Evolutionary conservation across 1,139 yeast genomes (phyloP).

Genomic region (Candida gigantensis): DNA sequence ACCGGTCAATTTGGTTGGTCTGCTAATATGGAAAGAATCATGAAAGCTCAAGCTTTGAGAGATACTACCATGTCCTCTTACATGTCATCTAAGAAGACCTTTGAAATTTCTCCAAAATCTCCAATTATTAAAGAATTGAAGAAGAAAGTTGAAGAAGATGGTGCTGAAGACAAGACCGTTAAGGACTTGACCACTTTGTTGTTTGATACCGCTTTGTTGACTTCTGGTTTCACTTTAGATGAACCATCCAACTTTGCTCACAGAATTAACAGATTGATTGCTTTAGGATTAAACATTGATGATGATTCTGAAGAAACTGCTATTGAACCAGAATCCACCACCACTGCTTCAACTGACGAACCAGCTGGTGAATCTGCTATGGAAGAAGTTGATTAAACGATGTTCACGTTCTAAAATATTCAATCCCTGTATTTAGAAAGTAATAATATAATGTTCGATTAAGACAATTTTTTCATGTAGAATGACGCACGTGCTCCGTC

Average conservation of each 20-base stretch:
- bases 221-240: slow-evolving; percentile 98
- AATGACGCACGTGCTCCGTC: too few relatives aligned
- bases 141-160: slow-evolving; percentile 94
- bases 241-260: slow-evolving; percentile 97
- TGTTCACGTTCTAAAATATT: neutral
- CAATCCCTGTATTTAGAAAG: slow-evolving; percentile 1
- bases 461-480: neutral
- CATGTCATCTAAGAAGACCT: slow-evolving; percentile 99
- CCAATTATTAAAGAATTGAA: slow-evolving; percentile 93
- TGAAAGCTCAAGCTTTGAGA: slow-evolving; percentile 99
- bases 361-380: slow-evolving; percentile 87
- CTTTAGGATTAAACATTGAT: slow-evolving; percentile 97
- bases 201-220: slow-evolving; percentile 96
- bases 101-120: slow-evolving; percentile 97
- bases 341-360: slow-evolving; percentile 59
- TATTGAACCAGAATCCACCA: slow-evolving; percentile 51
- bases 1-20: slow-evolving; percentile 99
- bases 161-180: slow-evolving; percentile 97
- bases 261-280: slow-evolving; percentile 97
- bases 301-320: slow-evolving; percentile 65
- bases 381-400: slow-evolving; percentile 96
- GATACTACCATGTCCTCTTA: slow-evolving; percentile 98
- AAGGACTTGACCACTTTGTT: slow-evolving; percentile 95
- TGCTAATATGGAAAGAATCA: slow-evolving; percentile 99
- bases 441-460: neutral